These are phyloP conservation scores for Musa acuminata DNA, from an alignment of 176 grass and related monocot species.

Conservation along the genomic window DNA sequence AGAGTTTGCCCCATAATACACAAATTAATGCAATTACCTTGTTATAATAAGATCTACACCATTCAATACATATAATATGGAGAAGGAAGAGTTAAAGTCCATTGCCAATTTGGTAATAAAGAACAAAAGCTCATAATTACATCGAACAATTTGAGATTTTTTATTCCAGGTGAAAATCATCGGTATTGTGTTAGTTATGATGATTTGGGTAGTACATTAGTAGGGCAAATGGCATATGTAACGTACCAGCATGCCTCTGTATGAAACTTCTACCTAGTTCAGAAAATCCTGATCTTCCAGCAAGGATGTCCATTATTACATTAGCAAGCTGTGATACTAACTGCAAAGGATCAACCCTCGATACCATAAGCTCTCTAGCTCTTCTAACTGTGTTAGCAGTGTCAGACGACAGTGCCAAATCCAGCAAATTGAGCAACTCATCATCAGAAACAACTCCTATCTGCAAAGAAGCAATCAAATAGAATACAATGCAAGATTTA, in stretches of 20 bases:
- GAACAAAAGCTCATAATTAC: background rate
- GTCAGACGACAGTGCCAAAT: slow-evolving; percentile 90
- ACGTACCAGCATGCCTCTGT: slow-evolving; percentile 71
- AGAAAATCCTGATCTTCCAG: slow-evolving; percentile 53
- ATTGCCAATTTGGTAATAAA: too few species aligned
- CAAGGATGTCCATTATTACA: slow-evolving; percentile 98
- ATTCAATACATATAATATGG: background rate
- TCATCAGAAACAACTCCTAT: slow-evolving; percentile 92
- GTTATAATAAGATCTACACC: too few species aligned
- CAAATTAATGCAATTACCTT: background rate
- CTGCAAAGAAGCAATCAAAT: slow-evolving; percentile 29
- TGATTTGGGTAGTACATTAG: background rate
- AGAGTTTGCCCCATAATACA: background rate
- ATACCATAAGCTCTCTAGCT: slow-evolving; percentile 86
- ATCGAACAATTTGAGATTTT: background rate
- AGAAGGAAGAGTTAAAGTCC: too few species aligned
- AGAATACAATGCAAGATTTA: background rate
- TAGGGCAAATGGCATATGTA: slow-evolving; percentile 4
- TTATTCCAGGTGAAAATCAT: background rate
- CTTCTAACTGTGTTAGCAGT: slow-evolving; percentile 84
- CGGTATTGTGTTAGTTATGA: background rate
- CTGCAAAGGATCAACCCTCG: slow-evolving; percentile 85
- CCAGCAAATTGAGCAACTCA: slow-evolving; percentile 80
- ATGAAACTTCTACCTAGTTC: slow-evolving; percentile 89
- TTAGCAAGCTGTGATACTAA: slow-evolving; percentile 97